phyloP scores from a whole-genome alignment of 2,329 filamentous ascomycete species.

The Elsinoe perseae region DNA sequence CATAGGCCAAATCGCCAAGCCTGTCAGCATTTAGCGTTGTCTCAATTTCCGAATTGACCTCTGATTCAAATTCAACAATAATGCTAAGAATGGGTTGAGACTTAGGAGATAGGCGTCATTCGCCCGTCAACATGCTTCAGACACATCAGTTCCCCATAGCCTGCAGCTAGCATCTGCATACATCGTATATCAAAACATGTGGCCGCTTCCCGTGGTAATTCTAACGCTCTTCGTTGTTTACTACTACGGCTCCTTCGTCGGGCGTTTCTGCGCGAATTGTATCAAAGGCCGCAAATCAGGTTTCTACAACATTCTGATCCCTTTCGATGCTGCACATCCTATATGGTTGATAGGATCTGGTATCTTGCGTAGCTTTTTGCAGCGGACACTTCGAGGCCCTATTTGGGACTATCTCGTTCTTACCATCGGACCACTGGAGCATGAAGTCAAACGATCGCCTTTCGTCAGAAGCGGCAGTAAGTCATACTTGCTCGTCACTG shows the following conservation, averaged over 20 bases:
- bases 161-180: no score
- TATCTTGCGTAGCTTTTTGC: background rate
- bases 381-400: background rate
- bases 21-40: background rate
- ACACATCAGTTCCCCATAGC: background rate
- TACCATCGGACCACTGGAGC: background rate
- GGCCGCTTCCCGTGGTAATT: background rate
- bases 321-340: background rate
- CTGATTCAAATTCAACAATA: no score
- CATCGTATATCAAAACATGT: background rate
- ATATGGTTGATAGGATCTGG: background rate
- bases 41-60: background rate
- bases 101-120: no score
- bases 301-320: background rate
- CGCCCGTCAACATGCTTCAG: no score
- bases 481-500: constrained; percentile 1
- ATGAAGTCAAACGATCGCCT: background rate
- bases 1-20: background rate
- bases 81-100: no score
- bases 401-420: background rate
- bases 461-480: background rate
- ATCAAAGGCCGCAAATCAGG: background rate
- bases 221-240: background rate
- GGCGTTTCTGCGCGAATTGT: background rate
- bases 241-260: background rate